Base-by-base conservation (phyloP, 306 rosid species). In the Cucumis hystrix region DNA sequence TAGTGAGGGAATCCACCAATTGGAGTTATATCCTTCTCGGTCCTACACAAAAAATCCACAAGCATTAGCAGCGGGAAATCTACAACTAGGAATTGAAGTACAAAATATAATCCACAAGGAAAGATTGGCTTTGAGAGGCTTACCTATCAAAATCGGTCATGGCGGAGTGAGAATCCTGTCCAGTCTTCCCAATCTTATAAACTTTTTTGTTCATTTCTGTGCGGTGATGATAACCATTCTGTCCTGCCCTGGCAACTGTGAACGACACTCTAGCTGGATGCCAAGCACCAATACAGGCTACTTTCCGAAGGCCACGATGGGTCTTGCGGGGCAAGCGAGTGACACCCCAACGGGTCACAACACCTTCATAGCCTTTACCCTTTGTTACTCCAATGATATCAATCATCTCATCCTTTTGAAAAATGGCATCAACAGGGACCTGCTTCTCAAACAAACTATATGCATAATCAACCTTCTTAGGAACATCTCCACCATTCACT, bases 221-320 rank as follows among this genome's bases (percentile, higher is more conserved):
- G 0, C 96, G 75, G 86, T 92, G 97, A 33, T 92, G 97, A 79
- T 90, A 92, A 21, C 96, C 97, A 68, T 92, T 92, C 78, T 92
- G 97, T 78, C 97, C 96, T 86, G 96, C 96, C 82, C 97, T 87
- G 20, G 97, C 96, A 83, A 92, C 97, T 0, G 97, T 92, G 79
- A 88, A 92, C 3, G 97, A 92, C 51, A 92, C 97, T 80, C 97
- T 88, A 0, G 97, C 8, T 6, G 41, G 41, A 39, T 39, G 41
- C 41, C 41, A 39, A 39, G 41, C 41, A 39, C 41, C 41, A 39
- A 39, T 39, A 39, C 41, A 7, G 1, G 41, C 7, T 7, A 39
- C 41, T 1, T 39, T 39, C 41, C 96, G 82, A 82, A 92, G 80
- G 83, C 96, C 97, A 80, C 97, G 84, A 75, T 90, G 97, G 35